Conservation (phyloP, 495 filamentous ascomycete species). For the Lentithecium fluviatile region DNA sequence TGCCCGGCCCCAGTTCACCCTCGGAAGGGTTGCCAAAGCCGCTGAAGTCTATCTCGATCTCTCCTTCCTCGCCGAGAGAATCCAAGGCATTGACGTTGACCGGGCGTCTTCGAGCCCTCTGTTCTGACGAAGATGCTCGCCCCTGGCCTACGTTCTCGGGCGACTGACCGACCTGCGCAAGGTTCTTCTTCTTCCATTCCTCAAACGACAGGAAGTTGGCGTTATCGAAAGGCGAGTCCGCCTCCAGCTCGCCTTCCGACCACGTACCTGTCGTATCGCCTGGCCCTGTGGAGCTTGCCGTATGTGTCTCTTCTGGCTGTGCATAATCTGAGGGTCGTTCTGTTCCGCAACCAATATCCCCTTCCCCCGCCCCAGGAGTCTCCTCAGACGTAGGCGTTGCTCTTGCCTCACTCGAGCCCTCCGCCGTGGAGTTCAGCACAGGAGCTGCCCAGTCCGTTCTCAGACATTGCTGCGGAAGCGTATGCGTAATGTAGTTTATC, state of each 20-base stretch:
- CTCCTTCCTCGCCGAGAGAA: conserved; percentile 78
- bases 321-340: not conserved
- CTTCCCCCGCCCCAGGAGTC: conserved; percentile 13
- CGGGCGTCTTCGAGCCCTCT: conserved; percentile 50
- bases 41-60: conserved; percentile 88
- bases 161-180: conserved; percentile 82
- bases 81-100: conserved; percentile 65
- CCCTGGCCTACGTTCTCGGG: conserved; percentile 66
- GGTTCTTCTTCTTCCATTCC: conserved; percentile 95
- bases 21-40: conserved; percentile 52
- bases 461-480: conserved; percentile 74
- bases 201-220: conserved; percentile 94
- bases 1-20: not conserved
- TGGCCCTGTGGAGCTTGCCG: not conserved
- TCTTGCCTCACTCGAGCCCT: conserved; percentile 29
- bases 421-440: not conserved
- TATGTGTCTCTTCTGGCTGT: not conserved
- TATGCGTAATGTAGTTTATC: conserved; percentile 79
- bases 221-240: conserved; percentile 71
- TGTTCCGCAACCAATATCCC: not conserved
- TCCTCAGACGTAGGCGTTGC: conserved; percentile 7
- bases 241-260: conserved; percentile 50
- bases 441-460: conserved; percentile 49
- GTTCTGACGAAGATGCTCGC: conserved; percentile 41
- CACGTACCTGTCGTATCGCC: conserved; percentile 17